Percentiles rank a stretch among this genome's conserved stretches.
Conservation (phyloP, 345 rosid genomes). For the Excoecaria cochinchinensis region DNA sequence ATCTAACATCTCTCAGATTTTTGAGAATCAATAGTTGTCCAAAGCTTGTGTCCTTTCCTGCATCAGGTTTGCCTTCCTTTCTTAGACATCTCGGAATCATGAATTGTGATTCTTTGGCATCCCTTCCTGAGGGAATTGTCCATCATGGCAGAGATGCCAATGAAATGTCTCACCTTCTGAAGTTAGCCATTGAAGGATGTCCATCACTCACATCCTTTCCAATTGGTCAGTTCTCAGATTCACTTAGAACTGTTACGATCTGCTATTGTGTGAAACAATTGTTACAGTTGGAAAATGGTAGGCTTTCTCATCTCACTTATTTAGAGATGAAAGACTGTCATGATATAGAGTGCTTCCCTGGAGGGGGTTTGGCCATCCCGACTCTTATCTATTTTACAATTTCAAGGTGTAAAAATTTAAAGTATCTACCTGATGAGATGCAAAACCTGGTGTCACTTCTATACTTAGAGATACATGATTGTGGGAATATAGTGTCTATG, state of each 20-base stretch:
- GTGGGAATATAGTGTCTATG: slow-evolving; percentile 15
- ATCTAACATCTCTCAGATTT: slow-evolving; percentile 28
- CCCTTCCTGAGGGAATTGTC: slow-evolving; percentile 3
- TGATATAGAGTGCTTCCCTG: slow-evolving; percentile 23
- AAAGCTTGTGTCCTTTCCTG: slow-evolving; percentile 13
- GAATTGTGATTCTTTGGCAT: slow-evolving; percentile 15
- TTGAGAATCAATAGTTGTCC: slow-evolving; percentile 12
- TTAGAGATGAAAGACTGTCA: slow-evolving; percentile 17
- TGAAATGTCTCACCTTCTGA: neutral
- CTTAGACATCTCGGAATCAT: neutral
- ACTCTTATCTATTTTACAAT: slow-evolving; percentile 9
- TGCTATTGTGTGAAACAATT: neutral
- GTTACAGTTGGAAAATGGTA: neutral
- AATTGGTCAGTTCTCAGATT: neutral
- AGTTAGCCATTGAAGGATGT: slow-evolving; percentile 6
- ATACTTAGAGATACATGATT: slow-evolving; percentile 3
- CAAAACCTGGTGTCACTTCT: slow-evolving; percentile 7
- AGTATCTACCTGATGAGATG: slow-evolving; percentile 23
- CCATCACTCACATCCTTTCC: neutral
- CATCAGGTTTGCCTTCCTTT: slow-evolving; percentile 8
- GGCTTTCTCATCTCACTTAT: slow-evolving; percentile 16
- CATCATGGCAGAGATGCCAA: neutral
- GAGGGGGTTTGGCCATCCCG: slow-evolving; percentile 13
- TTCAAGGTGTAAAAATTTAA: slow-evolving; percentile 17
- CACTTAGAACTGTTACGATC: slow-evolving; percentile 6